These are phyloP conservation scores for Pouteria glomerata DNA, from an alignment of 148 eudicot genomes.

Conservation along the genomic window DNA sequence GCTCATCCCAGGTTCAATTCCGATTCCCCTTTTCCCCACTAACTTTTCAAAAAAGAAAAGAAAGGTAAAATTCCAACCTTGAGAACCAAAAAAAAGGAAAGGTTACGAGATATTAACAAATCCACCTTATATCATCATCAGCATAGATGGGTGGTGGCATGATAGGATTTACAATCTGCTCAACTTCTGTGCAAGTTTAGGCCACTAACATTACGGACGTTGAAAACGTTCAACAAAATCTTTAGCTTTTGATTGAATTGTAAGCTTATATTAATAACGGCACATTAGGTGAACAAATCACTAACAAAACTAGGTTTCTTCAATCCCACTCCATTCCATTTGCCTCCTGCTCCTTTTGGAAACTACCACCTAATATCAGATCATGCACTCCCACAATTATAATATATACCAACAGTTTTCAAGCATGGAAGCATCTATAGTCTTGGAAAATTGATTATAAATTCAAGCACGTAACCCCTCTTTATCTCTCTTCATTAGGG, in stretches of 20 bases:
- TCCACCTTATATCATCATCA: neutral
- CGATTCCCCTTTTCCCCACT: too few relatives aligned
- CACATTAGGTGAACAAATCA: conserved; percentile 35
- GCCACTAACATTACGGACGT: conserved; percentile 9
- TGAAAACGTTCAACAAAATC: neutral
- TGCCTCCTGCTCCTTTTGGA: conserved; percentile 22
- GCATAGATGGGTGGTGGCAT: too few relatives aligned
- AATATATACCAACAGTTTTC: too few relatives aligned
- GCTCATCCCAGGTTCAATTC: too few relatives aligned
- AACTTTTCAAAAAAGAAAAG: too few relatives aligned
- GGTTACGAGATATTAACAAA: neutral
- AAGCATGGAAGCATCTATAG: too few relatives aligned
- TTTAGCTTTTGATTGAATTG: neutral
- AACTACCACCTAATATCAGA: conserved; percentile 6
- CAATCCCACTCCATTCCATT: conserved; percentile 16
- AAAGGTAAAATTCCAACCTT: too few relatives aligned
- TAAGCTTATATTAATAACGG: neutral
- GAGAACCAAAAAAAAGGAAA: neutral
- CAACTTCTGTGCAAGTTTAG: conserved; percentile 21
- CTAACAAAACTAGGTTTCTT: conserved; percentile 15
- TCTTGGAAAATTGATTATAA: too few relatives aligned
- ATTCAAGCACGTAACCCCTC: too few relatives aligned
- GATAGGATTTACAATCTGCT: too few relatives aligned
- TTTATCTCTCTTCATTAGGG: too few relatives aligned
- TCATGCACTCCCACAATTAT: too few relatives aligned